Percentiles rank a stretch among this genome's conserved stretches.
Evolutionary conservation across 2,329 filamentous ascomycete species (phyloP).

Genomic region (Cladosporium phlei): DNA sequence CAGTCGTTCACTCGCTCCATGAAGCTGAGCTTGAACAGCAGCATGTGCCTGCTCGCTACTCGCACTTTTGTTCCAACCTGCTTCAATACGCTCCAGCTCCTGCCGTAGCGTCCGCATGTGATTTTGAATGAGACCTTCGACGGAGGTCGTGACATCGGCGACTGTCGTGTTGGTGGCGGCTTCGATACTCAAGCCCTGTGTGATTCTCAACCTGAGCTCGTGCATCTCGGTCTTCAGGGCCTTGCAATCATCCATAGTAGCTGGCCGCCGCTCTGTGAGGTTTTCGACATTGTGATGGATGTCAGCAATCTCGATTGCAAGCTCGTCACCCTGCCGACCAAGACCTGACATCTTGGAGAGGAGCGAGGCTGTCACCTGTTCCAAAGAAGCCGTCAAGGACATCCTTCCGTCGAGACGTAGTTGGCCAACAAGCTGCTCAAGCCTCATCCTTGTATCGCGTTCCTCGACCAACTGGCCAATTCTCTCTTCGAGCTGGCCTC

Average conservation of each 20-base stretch:
- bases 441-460: background rate
- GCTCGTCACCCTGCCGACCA: background rate
- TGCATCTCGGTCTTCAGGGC: background rate
- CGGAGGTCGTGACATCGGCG: background rate
- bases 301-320: background rate
- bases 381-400: conserved; percentile 1
- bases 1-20: background rate
- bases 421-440: conserved; percentile 1
- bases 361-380: background rate
- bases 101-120: background rate
- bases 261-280: background rate
- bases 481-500: conserved; percentile 5
- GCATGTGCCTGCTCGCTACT: background rate
- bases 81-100: background rate
- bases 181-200: background rate
- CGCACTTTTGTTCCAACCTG: background rate
- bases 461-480: conserved; percentile 10
- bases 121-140: background rate
- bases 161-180: background rate
- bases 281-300: background rate
- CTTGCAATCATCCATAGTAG: background rate
- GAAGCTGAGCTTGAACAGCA: background rate
- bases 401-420: background rate
- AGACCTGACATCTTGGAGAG: background rate
- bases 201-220: background rate